These are phyloP conservation scores for Mortierella sp. DNA, from an alignment of 371 early-diverging fungal genomes.

Conservation along the genomic window DNA sequence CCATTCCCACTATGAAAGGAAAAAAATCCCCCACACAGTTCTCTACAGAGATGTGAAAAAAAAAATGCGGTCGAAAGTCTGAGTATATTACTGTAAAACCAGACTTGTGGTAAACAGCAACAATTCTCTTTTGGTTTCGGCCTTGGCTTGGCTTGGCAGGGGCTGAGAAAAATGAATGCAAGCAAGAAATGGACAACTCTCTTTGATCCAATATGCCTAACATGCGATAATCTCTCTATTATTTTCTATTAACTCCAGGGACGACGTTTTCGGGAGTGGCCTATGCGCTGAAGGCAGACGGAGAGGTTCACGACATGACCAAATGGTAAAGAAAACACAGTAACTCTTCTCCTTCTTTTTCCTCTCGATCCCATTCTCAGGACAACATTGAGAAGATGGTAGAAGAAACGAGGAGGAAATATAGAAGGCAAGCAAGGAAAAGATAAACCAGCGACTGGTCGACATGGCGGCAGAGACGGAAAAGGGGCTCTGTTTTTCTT, in stretches of 20 bases:
- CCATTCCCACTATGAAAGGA: neutral
- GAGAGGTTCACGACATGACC: conserved; percentile 56
- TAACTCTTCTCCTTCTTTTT: neutral
- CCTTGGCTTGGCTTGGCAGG: too few species aligned
- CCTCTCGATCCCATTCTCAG: neutral
- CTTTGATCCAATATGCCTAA: neutral
- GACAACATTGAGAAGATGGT: neutral
- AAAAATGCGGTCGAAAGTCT: neutral
- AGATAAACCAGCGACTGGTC: neutral
- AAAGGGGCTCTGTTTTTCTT: neutral
- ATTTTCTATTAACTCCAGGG: conserved; percentile 48
- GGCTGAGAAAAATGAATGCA: neutral
- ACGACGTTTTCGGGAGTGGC: conserved; percentile 75
- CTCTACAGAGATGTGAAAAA: neutral
- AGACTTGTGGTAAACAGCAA: too few species aligned
- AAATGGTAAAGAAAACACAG: conserved; percentile 45
- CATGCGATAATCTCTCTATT: neutral
- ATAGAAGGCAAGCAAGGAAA: neutral
- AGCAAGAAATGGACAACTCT: neutral
- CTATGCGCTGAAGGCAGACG: conserved; percentile 63
- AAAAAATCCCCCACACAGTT: neutral
- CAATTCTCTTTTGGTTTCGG: too few species aligned
- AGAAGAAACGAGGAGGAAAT: neutral
- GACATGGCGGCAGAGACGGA: neutral
- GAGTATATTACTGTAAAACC: too few species aligned